Evolutionary conservation across 192 early-diverging fungal genomes (phyloP).

Genomic region (Linnemannia schmuckeri): DNA sequence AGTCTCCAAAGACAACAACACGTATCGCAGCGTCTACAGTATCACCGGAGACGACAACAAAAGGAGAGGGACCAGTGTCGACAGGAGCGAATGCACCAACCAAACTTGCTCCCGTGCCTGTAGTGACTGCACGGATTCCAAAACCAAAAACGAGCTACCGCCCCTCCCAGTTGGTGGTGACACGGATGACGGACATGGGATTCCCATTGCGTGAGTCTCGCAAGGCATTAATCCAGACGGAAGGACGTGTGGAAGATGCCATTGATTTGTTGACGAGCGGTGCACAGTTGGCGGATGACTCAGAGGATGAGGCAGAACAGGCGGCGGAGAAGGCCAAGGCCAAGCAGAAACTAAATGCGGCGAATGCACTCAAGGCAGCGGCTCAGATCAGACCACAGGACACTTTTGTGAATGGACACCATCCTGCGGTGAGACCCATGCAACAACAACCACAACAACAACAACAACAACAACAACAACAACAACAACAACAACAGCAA

Average conservation of each 20-base stretch:
- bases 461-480: neutral
- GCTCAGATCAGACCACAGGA: conserved; percentile 13
- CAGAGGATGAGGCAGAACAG: conserved; percentile 48
- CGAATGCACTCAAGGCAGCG: neutral
- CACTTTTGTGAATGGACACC: conserved; percentile 20
- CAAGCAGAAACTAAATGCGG: conserved; percentile 15
- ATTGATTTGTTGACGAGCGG: conserved; percentile 51
- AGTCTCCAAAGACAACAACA: neutral
- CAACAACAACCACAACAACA: conserved; percentile 15
- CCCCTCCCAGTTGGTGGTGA: conserved; percentile 47
- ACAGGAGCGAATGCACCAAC: neutral
- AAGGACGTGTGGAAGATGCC: conserved; percentile 49
- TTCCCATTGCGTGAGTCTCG: conserved; percentile 51
- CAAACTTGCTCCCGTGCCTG: neutral
- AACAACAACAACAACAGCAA: conserved; percentile 14
- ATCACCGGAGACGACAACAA: neutral
- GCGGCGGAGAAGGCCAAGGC: conserved; percentile 41
- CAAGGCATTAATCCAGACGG: conserved; percentile 49
- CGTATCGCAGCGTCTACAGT: neutral
- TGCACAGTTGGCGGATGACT: conserved; percentile 44
- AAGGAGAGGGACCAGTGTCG: neutral
- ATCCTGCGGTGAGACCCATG: neutral
- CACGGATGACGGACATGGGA: conserved; percentile 52
- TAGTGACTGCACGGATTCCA: conserved; percentile 20
- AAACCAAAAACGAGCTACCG: conserved; percentile 55